These are phyloP conservation scores for Taphrina wiesneri DNA, from an alignment of 1,139 yeast genomes.

Conservation along the genomic window DNA sequence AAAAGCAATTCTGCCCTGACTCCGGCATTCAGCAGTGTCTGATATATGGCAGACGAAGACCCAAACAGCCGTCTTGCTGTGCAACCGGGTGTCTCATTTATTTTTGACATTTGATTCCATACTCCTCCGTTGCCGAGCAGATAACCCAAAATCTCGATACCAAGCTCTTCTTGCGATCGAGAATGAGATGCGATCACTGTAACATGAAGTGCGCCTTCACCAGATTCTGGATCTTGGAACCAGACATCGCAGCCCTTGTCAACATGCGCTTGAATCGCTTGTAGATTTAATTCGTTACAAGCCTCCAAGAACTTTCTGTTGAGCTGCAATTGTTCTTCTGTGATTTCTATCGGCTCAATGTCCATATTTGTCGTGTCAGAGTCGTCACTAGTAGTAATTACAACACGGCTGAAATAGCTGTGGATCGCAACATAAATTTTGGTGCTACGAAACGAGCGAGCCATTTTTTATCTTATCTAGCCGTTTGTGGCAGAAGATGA, in stretches of 20 bases:
- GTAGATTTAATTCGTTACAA: constrained; percentile 16
- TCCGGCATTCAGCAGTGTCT: constrained; percentile 76
- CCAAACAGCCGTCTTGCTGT: constrained; percentile 46
- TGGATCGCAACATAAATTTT: neutral
- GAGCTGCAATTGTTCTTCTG: constrained; percentile 27
- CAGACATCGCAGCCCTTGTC: constrained; percentile 32
- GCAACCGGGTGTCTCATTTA: constrained; percentile 48
- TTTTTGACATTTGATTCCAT: constrained; percentile 49
- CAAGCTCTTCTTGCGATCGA: neutral
- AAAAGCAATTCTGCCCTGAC: constrained; percentile 82
- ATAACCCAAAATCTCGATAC: constrained; percentile 1
- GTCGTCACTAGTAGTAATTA: no score
- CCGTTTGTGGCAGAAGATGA: constrained; percentile 3
- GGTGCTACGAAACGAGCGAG: neutral
- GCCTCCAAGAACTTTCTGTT: constrained; percentile 23
- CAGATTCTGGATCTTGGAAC: constrained; percentile 32
- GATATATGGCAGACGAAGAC: constrained; percentile 46
- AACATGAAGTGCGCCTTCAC: constrained; percentile 32
- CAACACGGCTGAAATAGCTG: no score
- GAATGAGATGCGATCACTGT: constrained; percentile 8
- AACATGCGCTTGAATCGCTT: constrained; percentile 3
- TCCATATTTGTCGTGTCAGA: no score
- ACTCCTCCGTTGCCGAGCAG: constrained; percentile 34
- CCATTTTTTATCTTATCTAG: neutral
- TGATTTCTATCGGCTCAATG: constrained; percentile 10